phyloP scores from a whole-genome alignment of 164 flowering plant species.

The Houttuynia cordata region DNA sequence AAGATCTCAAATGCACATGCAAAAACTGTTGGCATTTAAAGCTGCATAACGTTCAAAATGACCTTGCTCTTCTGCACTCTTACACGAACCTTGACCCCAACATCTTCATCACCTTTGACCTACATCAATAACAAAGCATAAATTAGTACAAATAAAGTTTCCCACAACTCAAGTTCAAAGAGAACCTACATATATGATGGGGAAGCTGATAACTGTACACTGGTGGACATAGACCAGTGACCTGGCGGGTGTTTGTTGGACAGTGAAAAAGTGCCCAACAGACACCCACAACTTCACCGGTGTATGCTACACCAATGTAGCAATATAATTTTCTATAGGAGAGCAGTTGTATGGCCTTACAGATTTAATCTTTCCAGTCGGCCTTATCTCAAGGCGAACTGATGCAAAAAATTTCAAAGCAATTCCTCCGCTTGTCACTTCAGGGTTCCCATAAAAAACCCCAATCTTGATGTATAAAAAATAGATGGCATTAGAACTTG shows the following conservation, averaged over 20 bases:
- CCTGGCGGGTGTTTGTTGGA: too few species aligned
- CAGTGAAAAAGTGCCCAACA: too few species aligned
- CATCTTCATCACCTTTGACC: slow-evolving; percentile 93
- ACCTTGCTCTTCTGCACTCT: slow-evolving; percentile 99
- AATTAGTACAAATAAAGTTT: not conserved
- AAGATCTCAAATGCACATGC: not conserved
- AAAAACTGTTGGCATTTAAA: not conserved
- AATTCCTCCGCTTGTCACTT: slow-evolving; percentile 98
- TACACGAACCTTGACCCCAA: slow-evolving; percentile 85
- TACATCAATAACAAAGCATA: slow-evolving; percentile 10
- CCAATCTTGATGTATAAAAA: slow-evolving; percentile 53
- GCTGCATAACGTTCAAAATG: not conserved
- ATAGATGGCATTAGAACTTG: not conserved
- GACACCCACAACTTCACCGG: too few species aligned
- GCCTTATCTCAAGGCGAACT: slow-evolving; percentile 87
- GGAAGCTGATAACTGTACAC: too few species aligned
- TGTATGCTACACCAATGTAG: too few species aligned
- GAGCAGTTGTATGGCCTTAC: slow-evolving; percentile 54
- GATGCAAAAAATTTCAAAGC: slow-evolving; percentile 98
- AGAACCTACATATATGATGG: too few species aligned
- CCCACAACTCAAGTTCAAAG: too few species aligned
- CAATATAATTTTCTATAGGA: too few species aligned
- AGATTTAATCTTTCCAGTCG: slow-evolving; percentile 92
- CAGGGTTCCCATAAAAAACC: slow-evolving; percentile 96
- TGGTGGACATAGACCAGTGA: too few species aligned